A percentile compares a stretch with the other conserved stretches of the same genome.
Conservation (phyloP, 352 stramenopile genomes). For the Globisporangium acanthophoron region DNA sequence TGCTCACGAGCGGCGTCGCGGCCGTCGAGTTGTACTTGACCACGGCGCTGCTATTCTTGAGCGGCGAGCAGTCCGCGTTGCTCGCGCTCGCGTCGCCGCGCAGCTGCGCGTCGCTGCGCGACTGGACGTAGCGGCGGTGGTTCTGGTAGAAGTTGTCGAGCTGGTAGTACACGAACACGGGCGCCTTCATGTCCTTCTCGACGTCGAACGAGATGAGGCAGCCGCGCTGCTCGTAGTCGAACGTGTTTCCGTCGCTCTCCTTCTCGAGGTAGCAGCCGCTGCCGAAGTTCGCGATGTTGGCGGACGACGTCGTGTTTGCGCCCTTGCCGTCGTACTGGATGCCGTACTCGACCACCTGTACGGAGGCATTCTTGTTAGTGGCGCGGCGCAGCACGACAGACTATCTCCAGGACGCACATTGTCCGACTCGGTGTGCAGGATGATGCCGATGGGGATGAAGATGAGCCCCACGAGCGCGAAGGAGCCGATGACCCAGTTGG, state of each 20-base stretch:
- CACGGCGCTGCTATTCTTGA: slow-evolving; percentile 38
- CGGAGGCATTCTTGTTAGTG: too few species aligned
- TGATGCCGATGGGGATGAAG: slow-evolving; percentile 93
- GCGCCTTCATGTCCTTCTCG: slow-evolving; percentile 92
- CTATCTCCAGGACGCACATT: slow-evolving; percentile 34
- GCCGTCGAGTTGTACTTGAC: slow-evolving; percentile 75
- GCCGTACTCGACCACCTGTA: slow-evolving; percentile 85
- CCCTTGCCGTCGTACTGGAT: slow-evolving; percentile 85
- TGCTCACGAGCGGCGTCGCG: slow-evolving; percentile 23
- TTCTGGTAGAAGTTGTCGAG: slow-evolving; percentile 99
- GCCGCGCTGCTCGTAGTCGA: slow-evolving; percentile 47
- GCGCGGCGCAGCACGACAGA: too few species aligned
- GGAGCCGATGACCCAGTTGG: slow-evolving; percentile 93
- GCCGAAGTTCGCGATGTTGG: slow-evolving; percentile 56
- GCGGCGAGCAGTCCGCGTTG: slow-evolving; percentile 77
- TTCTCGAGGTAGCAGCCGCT: slow-evolving; percentile 53
- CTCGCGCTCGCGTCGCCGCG: slow-evolving; percentile 56
- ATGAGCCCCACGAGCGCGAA: slow-evolving; percentile 93
- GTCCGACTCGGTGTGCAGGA: slow-evolving; percentile 83
- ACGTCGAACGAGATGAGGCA: slow-evolving; percentile 87
- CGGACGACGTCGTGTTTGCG: slow-evolving; percentile 28
- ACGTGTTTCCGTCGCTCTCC: slow-evolving; percentile 61
- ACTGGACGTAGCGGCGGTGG: slow-evolving; percentile 93
- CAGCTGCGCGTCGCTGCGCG: slow-evolving; percentile 88
- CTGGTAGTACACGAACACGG: slow-evolving; percentile 98